These are phyloP conservation scores for Lactarius vividus DNA, from an alignment of 768 basidiomycete species.

Conservation along the genomic window DNA sequence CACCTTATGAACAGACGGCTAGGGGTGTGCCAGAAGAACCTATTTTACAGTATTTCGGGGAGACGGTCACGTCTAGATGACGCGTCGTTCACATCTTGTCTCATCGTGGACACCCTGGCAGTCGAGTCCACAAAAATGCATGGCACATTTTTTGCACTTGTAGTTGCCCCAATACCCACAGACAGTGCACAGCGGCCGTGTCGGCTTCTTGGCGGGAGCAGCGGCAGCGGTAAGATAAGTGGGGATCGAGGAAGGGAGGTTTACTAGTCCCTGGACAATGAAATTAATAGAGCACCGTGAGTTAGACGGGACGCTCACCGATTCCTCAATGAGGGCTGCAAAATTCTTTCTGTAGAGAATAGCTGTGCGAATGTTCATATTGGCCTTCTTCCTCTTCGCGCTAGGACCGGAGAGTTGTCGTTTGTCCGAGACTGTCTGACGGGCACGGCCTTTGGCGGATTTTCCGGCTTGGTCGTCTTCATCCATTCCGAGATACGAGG, in stretches of 20 bases:
- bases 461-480: conserved; percentile 47
- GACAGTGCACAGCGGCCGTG: conserved; percentile 75
- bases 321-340: conserved; percentile 70
- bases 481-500: conserved; percentile 39
- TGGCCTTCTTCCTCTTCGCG: conserved; percentile 72
- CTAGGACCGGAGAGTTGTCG: conserved; percentile 52
- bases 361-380: conserved; percentile 76
- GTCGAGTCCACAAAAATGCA: conserved; percentile 71
- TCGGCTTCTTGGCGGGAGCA: conserved; percentile 58
- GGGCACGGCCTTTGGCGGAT: conserved; percentile 63
- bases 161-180: conserved; percentile 85
- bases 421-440: conserved; percentile 80
- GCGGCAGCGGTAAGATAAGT: conserved; percentile 71
- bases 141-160: conserved; percentile 71
- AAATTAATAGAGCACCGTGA: neutral
- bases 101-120: conserved; percentile 76
- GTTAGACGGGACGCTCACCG: conserved; percentile 47
- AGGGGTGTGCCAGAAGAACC: neutral
- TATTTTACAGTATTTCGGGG: neutral
- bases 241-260: conserved; percentile 50
- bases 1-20: neutral
- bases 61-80: conserved; percentile 41
- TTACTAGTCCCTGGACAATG: conserved; percentile 52
- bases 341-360: conserved; percentile 82
- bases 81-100: conserved; percentile 75